Evolutionary conservation across 2,329 filamentous ascomycete genomes (phyloP).

Genomic region (Dothistroma septosporum): DNA sequence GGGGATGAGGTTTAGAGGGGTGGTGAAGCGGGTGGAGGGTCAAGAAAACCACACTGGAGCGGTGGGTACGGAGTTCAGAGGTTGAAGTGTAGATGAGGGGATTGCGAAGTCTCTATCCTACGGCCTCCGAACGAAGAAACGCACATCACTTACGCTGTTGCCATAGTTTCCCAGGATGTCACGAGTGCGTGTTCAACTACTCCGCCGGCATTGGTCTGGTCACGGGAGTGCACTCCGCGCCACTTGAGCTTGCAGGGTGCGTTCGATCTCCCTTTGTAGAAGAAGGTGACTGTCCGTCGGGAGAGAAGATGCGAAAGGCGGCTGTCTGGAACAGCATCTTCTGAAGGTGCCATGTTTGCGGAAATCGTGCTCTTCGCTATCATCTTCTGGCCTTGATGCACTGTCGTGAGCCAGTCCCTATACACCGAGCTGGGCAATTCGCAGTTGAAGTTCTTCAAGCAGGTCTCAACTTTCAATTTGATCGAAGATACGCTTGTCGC

Average conservation of each 20-base stretch:
- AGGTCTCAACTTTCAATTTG: conserved; percentile 78
- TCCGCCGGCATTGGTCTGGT: conserved; percentile 77
- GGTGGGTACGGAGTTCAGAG: background rate
- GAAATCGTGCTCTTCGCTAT: conserved; percentile 81
- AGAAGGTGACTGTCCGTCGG: conserved; percentile 58
- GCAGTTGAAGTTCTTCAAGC: conserved; percentile 79
- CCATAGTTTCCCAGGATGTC: no score
- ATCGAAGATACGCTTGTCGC: conserved; percentile 66
- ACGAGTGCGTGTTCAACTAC: conserved; percentile 60
- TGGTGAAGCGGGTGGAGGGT: conserved; percentile 12
- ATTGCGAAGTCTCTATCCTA: conserved; percentile 53
- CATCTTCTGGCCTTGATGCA: conserved; percentile 80
- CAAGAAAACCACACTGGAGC: background rate
- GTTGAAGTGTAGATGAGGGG: no score
- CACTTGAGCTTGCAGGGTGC: conserved; percentile 73
- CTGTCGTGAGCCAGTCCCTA: conserved; percentile 76
- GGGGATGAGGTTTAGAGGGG: conserved; percentile 46
- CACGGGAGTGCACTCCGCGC: conserved; percentile 63
- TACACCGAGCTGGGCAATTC: conserved; percentile 64
- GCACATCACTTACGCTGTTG: no score
- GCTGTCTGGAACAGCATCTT: conserved; percentile 88
- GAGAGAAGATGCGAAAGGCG: conserved; percentile 74
- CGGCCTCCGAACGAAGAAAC: conserved; percentile 27
- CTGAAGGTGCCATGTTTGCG: conserved; percentile 80
- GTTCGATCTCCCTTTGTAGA: conserved; percentile 45